These are phyloP conservation scores for Pseudocercospora pini-densiflorae DNA, from an alignment of 2,329 filamentous ascomycete genomes.

Conservation along the genomic window DNA sequence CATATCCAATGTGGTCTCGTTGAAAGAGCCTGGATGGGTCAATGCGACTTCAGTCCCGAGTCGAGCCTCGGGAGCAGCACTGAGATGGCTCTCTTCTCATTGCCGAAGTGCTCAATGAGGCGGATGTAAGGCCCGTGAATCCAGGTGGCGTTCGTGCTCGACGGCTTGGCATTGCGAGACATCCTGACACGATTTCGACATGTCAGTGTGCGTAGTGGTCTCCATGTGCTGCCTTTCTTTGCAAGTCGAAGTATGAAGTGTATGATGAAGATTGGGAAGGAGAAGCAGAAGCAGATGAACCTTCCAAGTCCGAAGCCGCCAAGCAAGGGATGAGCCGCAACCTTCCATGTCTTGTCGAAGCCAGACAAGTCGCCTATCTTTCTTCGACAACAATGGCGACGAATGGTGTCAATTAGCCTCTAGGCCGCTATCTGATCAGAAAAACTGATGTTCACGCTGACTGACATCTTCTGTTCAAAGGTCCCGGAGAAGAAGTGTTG, in stretches of 20 bases:
- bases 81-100: too few species aligned
- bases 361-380: too few species aligned
- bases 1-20: not conserved
- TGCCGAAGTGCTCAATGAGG: not conserved
- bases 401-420: too few species aligned
- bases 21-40: too few species aligned
- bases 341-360: not conserved
- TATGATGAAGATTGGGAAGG: not conserved
- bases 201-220: not conserved
- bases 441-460: too few species aligned
- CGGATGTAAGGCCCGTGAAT: not conserved
- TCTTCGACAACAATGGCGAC: too few species aligned
- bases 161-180: not conserved
- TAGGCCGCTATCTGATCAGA: too few species aligned
- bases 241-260: too few species aligned
- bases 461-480: too few species aligned
- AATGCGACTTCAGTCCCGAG: not conserved
- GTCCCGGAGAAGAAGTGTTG: too few species aligned
- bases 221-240: too few species aligned
- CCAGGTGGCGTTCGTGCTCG: not conserved
- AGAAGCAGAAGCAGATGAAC: not conserved
- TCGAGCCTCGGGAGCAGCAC: not conserved
- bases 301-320: not conserved
- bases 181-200: not conserved
- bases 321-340: not conserved